Evolutionary conservation across 73 alveolate genomes (phyloP).

Genomic region (Tetrahymena elliotti): DNA sequence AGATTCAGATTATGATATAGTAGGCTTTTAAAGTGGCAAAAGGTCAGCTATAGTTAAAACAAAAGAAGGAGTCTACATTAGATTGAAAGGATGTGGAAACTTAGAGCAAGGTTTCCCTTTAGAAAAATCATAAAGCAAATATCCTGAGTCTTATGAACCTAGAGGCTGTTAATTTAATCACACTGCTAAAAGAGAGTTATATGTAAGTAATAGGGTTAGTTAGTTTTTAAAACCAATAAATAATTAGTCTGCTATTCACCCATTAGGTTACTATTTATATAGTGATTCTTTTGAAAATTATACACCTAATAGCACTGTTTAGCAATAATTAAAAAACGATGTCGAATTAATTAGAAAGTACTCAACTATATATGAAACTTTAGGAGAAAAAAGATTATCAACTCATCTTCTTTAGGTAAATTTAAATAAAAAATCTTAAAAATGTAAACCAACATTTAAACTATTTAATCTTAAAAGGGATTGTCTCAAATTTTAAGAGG

Average conservation of each 20-base stretch:
- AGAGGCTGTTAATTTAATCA: conserved; percentile 72
- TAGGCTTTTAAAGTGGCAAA: conserved; percentile 42
- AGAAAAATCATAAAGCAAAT: conserved; percentile 38
- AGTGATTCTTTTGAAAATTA: not conserved
- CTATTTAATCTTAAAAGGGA: not conserved
- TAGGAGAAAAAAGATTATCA: conserved; percentile 72
- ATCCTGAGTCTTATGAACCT: conserved; percentile 55
- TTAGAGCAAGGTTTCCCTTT: conserved; percentile 48
- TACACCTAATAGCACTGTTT: not conserved
- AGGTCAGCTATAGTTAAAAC: conserved; percentile 52
- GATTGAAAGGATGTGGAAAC: conserved; percentile 86
- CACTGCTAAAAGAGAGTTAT: conserved; percentile 70
- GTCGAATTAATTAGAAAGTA: conserved; percentile 50
- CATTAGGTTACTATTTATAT: conserved; percentile 62
- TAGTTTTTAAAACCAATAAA: conserved; percentile 38
- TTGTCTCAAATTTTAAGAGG: conserved; percentile 4
- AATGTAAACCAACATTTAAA: not conserved
- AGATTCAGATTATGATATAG: not conserved
- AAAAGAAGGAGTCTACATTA: not conserved
- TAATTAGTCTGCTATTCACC: conserved; percentile 43
- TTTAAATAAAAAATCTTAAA: not conserved
- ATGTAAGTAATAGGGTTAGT: conserved; percentile 32
- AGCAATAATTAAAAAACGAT: conserved; percentile 6
- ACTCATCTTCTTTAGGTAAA: conserved; percentile 59
- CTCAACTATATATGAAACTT: conserved; percentile 62